These are phyloP conservation scores for Allodekkera sacchari DNA, from an alignment of 805 yeast genomes.

Conservation along the genomic window DNA sequence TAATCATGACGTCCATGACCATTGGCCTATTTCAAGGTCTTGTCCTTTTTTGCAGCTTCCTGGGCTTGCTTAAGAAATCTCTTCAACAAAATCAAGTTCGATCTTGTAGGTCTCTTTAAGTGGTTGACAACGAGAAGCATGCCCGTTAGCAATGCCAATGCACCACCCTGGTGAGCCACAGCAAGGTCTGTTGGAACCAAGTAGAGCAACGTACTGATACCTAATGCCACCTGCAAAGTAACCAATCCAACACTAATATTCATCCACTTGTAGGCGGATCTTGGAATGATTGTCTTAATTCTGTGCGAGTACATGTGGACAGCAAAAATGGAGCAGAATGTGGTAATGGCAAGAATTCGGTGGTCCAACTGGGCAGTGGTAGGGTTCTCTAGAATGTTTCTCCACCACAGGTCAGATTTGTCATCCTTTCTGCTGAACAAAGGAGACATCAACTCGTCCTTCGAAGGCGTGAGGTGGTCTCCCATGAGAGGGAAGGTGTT, in stretches of 20 bases:
- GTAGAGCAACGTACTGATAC: slow-evolving; percentile 77
- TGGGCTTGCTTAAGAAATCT: slow-evolving; percentile 15
- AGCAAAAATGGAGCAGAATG: slow-evolving; percentile 64
- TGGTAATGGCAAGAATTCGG: slow-evolving; percentile 73
- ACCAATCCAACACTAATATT: slow-evolving; percentile 78
- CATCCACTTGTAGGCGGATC: slow-evolving; percentile 44
- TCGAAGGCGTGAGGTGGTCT: slow-evolving; percentile 64
- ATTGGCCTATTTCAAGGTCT: slow-evolving; percentile 8
- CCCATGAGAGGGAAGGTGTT: slow-evolving; percentile 98
- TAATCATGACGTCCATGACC: no score
- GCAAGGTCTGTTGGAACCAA: slow-evolving; percentile 91
- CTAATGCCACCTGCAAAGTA: slow-evolving; percentile 73
- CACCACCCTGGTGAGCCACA: slow-evolving; percentile 96
- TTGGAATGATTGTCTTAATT: slow-evolving; percentile 50
- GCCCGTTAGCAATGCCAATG: slow-evolving; percentile 77
- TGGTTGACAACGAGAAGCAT: slow-evolving; percentile 56
- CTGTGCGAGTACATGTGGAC: slow-evolving; percentile 61
- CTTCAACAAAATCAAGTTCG: slow-evolving; percentile 23
- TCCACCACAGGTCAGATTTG: slow-evolving; percentile 74
- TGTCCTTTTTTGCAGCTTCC: slow-evolving; percentile 5
- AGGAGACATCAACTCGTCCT: slow-evolving; percentile 70
- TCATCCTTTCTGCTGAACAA: slow-evolving; percentile 61
- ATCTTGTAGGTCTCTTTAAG: slow-evolving; percentile 44
- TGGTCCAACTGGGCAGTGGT: slow-evolving; percentile 91
- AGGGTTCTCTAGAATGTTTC: slow-evolving; percentile 91